Base-by-base conservation (phyloP, 257 asterid species). In the Solanum pinnatisectum region DNA sequence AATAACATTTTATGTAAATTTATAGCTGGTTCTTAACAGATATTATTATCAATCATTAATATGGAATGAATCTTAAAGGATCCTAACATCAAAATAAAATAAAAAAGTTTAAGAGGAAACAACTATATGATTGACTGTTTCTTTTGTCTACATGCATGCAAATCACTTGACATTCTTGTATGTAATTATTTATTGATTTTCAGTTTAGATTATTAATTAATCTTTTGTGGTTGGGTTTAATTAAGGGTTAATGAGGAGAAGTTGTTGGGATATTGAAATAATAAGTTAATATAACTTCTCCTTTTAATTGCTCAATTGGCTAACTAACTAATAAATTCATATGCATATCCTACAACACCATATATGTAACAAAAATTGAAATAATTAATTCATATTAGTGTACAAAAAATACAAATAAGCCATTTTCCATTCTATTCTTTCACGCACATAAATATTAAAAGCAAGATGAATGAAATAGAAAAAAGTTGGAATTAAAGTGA, bases 61-160 rank as follows among this genome's bases (percentile, higher is more conserved):
- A 81, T 81, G 68, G 85, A 46, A 81, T 81, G 85, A 30, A 81
- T 81, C 85, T 30, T 81, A 81, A 81, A 46, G 15, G 70, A 46
- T 81, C 42, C 85, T 81, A 46, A 46, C 85, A 46, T 81, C 42
- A 44, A 81, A 79, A 40, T 39, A 39, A 76, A 77, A 81, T 44
- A 46, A 46, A 79, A 76, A 46, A 18, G 16, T 16, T 46, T n/a
- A 79, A 27, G 25, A 44, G 23, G 65, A 81, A 81, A 81, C 42
- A 81, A 46, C 42, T 81, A 46, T 15, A 81, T 46, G 68, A 81
- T 20, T 16, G 68, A 46, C 85, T 13, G 10, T 27, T 81, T 81
- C 40, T 81, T 81, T 46, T 44, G 68, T 46, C 85, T 81, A 81
- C 42, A 81, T 81, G 85, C 85, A 81, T 81, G 85, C 85, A 81